Conservation (phyloP, 2,329 filamentous ascomycete species). For the Chaetothyriales sp. region DNA sequence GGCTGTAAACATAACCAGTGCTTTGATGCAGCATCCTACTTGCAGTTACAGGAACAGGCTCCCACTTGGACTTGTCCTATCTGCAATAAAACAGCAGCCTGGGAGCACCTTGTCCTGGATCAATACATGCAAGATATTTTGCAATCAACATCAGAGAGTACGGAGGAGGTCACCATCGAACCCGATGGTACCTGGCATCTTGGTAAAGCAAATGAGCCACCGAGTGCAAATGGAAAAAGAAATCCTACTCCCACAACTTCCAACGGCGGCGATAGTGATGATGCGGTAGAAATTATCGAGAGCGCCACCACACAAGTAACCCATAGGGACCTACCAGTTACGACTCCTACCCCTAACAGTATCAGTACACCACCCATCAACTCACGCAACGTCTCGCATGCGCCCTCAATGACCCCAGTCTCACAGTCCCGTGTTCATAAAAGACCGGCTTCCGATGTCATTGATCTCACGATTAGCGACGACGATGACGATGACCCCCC, state of each 20-base stretch:
- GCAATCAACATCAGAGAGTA: constrained; percentile 51
- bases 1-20: constrained; percentile 83
- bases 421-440: constrained; percentile 25
- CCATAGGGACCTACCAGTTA: constrained; percentile 12
- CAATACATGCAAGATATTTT: constrained; percentile 86
- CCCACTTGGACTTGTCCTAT: constrained; percentile 95
- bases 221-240: constrained; percentile 24
- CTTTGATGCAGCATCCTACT: constrained; percentile 83
- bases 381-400: constrained; percentile 20
- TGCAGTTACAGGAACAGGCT: constrained; percentile 88
- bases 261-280: constrained; percentile 33
- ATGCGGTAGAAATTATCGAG: constrained; percentile 37
- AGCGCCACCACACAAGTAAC: constrained; percentile 21
- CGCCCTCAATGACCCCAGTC: constrained; percentile 5
- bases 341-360: constrained; percentile 24
- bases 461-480: constrained; percentile 41
- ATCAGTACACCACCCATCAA: constrained; percentile 21
- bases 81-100: constrained; percentile 71
- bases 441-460: constrained; percentile 35
- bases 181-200: constrained; percentile 63
- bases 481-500: constrained; percentile 35
- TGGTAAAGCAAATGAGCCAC: constrained; percentile 4
- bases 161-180: constrained; percentile 82
- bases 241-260: constrained; percentile 24
- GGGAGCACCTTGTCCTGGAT: constrained; percentile 72